phyloP scores from a whole-genome alignment of 1,284 basidiomycete species.

The Ganoderma sp. region DNA sequence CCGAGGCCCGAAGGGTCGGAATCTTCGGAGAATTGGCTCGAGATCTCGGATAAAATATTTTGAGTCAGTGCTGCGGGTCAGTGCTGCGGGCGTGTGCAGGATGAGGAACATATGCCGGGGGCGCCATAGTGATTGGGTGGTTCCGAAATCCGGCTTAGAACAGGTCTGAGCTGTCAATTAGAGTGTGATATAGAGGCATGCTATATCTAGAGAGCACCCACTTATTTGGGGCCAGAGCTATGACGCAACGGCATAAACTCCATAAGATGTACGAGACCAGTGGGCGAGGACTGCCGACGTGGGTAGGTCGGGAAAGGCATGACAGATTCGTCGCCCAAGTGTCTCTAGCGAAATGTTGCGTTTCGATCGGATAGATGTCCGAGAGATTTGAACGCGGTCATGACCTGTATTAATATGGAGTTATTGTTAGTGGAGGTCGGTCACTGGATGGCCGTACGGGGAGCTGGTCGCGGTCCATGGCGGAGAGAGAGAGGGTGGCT shows the following conservation, averaged over 20 bases:
- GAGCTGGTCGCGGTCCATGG: not conserved
- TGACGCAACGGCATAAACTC: not conserved
- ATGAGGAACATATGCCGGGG: not conserved
- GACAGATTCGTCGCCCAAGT: not conserved
- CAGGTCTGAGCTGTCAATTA: not conserved
- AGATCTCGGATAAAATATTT: not conserved
- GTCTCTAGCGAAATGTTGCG: not conserved
- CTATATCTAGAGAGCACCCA: not conserved
- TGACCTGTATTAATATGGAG: not conserved
- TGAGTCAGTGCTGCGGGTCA: not conserved
- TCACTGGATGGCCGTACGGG: slow-evolving; percentile 1
- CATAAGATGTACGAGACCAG: not conserved
- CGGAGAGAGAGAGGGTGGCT: not conserved
- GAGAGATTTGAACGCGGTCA: not conserved
- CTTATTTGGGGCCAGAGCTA: not conserved
- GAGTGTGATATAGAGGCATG: not conserved
- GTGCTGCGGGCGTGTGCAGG: not conserved
- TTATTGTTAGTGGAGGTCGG: not conserved
- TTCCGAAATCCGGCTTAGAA: not conserved
- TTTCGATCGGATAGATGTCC: not conserved
- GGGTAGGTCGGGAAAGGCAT: not conserved
- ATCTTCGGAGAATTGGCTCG: not conserved
- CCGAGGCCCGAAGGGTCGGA: not conserved
- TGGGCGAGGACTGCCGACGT: not conserved
- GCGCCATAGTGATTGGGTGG: not conserved